Percentiles rank a stretch among this genome's conserved stretches.
phyloP scores from a whole-genome alignment of 352 stramenopile genomes.

The Phytophthora kernoviae region DNA sequence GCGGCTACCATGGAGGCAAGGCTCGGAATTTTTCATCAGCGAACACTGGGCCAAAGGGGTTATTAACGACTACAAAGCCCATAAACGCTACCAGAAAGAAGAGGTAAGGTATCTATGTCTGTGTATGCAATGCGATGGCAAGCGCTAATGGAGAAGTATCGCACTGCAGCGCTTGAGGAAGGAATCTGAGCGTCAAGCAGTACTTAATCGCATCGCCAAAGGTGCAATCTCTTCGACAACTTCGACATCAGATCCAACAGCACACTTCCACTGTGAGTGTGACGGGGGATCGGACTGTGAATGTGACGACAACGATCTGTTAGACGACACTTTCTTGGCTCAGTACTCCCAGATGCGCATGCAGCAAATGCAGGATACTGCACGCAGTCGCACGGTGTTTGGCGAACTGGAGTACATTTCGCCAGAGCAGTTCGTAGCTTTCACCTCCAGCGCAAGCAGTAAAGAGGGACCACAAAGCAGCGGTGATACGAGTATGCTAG shows the following conservation, averaged over 20 bases:
- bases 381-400: constrained; percentile 42
- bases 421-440: constrained; percentile 58
- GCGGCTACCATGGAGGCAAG: constrained; percentile 28
- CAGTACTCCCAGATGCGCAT: constrained; percentile 71
- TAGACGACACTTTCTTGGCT: constrained; percentile 62
- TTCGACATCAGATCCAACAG: constrained; percentile 12
- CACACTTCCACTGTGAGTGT: constrained; percentile 22
- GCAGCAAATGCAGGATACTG: constrained; percentile 57
- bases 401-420: constrained; percentile 65
- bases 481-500: constrained; percentile 28
- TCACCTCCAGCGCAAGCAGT: constrained; percentile 25
- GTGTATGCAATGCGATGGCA: not conserved
- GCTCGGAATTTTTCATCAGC: constrained; percentile 56
- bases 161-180: constrained; percentile 40
- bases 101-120: constrained; percentile 38
- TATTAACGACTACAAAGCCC: constrained; percentile 81
- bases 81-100: constrained; percentile 67
- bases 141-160: constrained; percentile 4
- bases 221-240: constrained; percentile 27
- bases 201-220: constrained; percentile 71
- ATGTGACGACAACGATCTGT: constrained; percentile 50
- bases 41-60: constrained; percentile 84
- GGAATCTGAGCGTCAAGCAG: constrained; percentile 53
- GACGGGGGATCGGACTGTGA: constrained; percentile 42
- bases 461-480: constrained; percentile 7